Evolutionary conservation across 805 yeast species (phyloP).

Genomic region (Starmerella asiatica): DNA sequence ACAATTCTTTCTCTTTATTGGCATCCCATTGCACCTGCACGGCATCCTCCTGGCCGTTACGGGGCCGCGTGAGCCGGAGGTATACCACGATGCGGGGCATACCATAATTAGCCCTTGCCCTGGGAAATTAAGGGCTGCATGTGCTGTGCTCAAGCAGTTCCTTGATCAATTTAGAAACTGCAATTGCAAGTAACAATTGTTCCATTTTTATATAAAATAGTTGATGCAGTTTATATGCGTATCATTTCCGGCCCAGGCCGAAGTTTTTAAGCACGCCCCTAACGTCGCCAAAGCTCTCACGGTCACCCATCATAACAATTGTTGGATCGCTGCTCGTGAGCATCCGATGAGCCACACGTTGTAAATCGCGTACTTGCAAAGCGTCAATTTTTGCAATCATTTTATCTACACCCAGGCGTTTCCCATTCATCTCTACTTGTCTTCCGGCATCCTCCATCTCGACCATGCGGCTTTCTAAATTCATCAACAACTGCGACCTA

Average conservation of each 20-base stretch:
- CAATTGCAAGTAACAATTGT: neutral
- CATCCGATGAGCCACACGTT: slow-evolving; percentile 58
- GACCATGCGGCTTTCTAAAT: slow-evolving; percentile 83
- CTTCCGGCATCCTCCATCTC: slow-evolving; percentile 91
- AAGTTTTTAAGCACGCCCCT: slow-evolving; percentile 47
- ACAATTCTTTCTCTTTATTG: slow-evolving; percentile 25
- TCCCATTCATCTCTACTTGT: slow-evolving; percentile 76
- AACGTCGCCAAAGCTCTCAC: slow-evolving; percentile 77
- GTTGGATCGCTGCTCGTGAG: slow-evolving; percentile 75
- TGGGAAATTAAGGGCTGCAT: too few species aligned
- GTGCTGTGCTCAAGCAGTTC: too few species aligned
- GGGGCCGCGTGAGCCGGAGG: slow-evolving; percentile 33
- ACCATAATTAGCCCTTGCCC: neutral
- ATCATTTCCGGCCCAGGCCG: slow-evolving; percentile 49
- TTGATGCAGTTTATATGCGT: neutral
- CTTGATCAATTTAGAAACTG: too few species aligned
- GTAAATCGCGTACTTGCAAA: slow-evolving; percentile 54
- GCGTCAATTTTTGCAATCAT: slow-evolving; percentile 67
- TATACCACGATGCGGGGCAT: slow-evolving; percentile 28
- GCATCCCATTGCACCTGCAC: slow-evolving; percentile 25
- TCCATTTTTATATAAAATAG: neutral
- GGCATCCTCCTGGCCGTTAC: slow-evolving; percentile 34
- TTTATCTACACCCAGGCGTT: slow-evolving; percentile 58
- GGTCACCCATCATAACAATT: slow-evolving; percentile 75
- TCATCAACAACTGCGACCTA: slow-evolving; percentile 77